Base-by-base conservation (phyloP, 2,329 filamentous ascomycete genomes). In the Cryphonectria radicalis region DNA sequence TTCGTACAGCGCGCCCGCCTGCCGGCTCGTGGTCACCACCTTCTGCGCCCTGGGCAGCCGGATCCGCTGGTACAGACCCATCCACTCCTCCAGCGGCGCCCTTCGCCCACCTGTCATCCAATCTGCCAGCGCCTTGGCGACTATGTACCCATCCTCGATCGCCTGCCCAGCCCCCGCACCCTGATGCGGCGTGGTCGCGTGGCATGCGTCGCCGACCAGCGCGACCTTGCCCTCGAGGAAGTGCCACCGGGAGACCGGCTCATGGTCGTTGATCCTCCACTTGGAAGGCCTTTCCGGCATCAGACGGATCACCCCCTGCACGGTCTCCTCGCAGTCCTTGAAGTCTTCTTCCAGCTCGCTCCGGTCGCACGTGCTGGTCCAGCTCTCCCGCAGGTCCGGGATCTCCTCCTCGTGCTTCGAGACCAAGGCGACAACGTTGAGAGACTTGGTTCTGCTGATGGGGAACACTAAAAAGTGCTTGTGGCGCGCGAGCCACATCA, bases 11-110 rank as follows among this genome's bases (percentile, higher is more conserved):
- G 60, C 63, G 22, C 78, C 78, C 1, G 78, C 78, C 63, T 80
- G 77, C 62, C 74, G 74, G 68, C 78, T 79, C 6, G 77, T 79
- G 25, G 63, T 40, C 14, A 79, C 77, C 2, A 79, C 77, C 66
- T 77, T 77, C 67, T 80, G 78, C 13, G 76, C 78, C 14, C 78
- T 74, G 0, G 78, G 78, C 22, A 78, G 76, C 53, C 78, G 74
- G 28, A 79, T 72, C 11, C 73, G 63, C 70, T 80, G 77, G 70
- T 79, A 80, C 3, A 74, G 74, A 17, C 71, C 43, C 70, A 78
- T 78, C 17, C 77, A 78, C 2, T 65, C 37, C 37, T 57, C 25
- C 53, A 69, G 19, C 17, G 70, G 53, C 11, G 57, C 55, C n/a
- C 57, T 57, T 17, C 53, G 63, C 6, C 62, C 70, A 6, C 42